phyloP scores from a whole-genome alignment of 1,284 basidiomycete species.

The Ustilago vetiveriae region DNA sequence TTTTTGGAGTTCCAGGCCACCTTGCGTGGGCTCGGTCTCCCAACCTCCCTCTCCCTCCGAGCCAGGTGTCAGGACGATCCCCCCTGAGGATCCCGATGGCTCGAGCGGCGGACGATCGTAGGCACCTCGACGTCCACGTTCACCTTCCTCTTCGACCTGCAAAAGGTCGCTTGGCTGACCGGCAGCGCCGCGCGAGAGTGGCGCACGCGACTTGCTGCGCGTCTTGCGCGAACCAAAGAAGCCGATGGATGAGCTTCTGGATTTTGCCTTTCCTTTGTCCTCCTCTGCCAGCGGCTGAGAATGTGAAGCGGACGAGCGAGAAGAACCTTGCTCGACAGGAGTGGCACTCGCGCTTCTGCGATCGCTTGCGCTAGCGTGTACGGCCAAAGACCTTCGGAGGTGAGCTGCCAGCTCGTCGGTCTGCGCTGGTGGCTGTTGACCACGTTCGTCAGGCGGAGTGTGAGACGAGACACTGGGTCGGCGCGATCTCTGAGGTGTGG shows the following conservation, averaged over 20 bases:
- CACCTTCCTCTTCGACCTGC: conserved; percentile 43
- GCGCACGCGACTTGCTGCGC: conserved; percentile 39
- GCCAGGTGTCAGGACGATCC: conserved; percentile 28
- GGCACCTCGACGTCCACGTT: conserved; percentile 29
- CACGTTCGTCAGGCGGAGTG: conserved; percentile 19
- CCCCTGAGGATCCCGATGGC: conserved; percentile 14
- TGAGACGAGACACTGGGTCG: conserved; percentile 26
- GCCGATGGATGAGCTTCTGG: conserved; percentile 39
- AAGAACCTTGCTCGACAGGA: conserved; percentile 9
- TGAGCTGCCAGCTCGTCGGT: conserved; percentile 34
- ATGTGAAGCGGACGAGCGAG: conserved; percentile 1
- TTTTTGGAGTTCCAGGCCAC: conserved; percentile 61
- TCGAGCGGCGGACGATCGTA: conserved; percentile 17
- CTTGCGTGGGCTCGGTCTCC: conserved; percentile 36
- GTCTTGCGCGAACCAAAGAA: conserved; percentile 47
- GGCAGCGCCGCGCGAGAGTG: conserved; percentile 5
- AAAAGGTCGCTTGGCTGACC: conserved; percentile 34
- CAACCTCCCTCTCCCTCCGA: conserved; percentile 33
- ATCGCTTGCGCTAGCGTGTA: conserved; percentile 15
- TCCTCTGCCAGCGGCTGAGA: conserved; percentile 14
- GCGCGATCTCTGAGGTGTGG: conserved; percentile 39
- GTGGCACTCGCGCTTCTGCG: conserved; percentile 39
- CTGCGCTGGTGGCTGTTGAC: conserved; percentile 1
- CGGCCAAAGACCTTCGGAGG: conserved; percentile 30
- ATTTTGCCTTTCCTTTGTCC: conserved; percentile 36